Evolutionary conservation across 129 eudicot species (phyloP), one percentile per base, ranked within the genome.

Genomic region (Lactuca sativa): DNA sequence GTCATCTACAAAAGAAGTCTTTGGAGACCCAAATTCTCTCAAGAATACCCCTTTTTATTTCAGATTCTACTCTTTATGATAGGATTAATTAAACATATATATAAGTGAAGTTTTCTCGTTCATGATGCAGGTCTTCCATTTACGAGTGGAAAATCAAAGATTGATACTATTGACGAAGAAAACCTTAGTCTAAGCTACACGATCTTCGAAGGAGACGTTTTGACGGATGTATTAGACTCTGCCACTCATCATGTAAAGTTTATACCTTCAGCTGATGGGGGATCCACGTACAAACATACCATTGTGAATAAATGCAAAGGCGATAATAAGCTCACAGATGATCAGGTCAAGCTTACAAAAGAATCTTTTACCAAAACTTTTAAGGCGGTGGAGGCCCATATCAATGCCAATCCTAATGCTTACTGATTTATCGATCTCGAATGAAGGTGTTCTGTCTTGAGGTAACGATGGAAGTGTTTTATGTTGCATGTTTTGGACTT

Each of bases 201-300:
- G 32, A 11, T 34, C 12, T 65, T 25, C 33, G 71, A 66, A 66
- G 60, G 71, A 5, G 47, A 66, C 56, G 48, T 49, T 18, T 66
- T 66, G 57, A 66, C 51, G 71, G 71, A 43, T 30, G 9, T 49
- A 66, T 14, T 30, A 15, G 71, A 49, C 58, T 66, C 71, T 2
- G 10, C 30, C 9, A 66, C 71, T 51, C 71, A 49, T 66, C 60
- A 49, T 33, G 14, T 51, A 38, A 66, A 66, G 31, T 66, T 52
- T 67, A 15, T 36, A 52, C 72, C 72, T 51, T 51, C 72, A 2
- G 34, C 33, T 33, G 61, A 67, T 52, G 61, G 60, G 37, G 49
- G 72, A n/a, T 67, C 60, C 4, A 41, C 55, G 32, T 67, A 67
- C 72, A 67, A 67, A 62, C 72, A 67, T 25, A 67, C 51, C 40